phyloP scores from a whole-genome alignment of 2,329 filamentous ascomycete species.

The Alternaria solani region DNA sequence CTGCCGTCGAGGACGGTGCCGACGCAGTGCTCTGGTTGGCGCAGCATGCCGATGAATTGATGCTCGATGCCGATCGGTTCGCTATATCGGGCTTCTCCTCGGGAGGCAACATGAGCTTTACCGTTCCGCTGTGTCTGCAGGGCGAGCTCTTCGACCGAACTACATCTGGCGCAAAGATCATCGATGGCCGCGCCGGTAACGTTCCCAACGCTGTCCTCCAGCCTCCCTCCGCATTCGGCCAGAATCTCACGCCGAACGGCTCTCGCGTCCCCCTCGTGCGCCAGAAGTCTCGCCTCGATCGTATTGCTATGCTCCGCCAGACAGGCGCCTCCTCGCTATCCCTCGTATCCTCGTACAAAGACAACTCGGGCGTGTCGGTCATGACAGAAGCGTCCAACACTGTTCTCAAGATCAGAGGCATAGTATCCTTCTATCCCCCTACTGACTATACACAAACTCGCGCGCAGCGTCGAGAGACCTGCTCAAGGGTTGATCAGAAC shows the following conservation, averaged over 20 bases:
- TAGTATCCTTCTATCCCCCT: constrained; percentile 69
- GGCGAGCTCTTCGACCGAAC: constrained; percentile 54
- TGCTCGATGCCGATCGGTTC: constrained; percentile 65
- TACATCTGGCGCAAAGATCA: constrained; percentile 37
- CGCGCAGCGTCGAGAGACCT: constrained; percentile 65
- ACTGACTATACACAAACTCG: constrained; percentile 69
- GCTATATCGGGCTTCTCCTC: constrained; percentile 69
- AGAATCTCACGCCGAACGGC: constrained; percentile 36
- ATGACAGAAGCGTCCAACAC: constrained; percentile 45
- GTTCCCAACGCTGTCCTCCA: constrained; percentile 35
- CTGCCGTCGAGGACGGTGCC: constrained; percentile 69
- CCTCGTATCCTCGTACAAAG: constrained; percentile 50
- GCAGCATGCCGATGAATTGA: constrained; percentile 63
- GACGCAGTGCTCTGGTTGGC: constrained; percentile 68
- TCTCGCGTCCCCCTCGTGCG: constrained; percentile 46
- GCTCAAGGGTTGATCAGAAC: constrained; percentile 61
- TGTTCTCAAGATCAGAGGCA: constrained; percentile 60
- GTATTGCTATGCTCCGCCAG: constrained; percentile 46
- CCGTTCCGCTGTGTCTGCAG: constrained; percentile 66
- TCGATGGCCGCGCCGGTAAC: constrained; percentile 38
- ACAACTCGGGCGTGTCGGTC: constrained; percentile 42
- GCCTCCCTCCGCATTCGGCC: constrained; percentile 20
- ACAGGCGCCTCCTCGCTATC: constrained; percentile 47
- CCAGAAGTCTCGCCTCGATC: constrained; percentile 43
- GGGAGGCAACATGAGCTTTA: constrained; percentile 69